Conservation (phyloP, 208 protist species). For the Leptomonas seymouri region DNA sequence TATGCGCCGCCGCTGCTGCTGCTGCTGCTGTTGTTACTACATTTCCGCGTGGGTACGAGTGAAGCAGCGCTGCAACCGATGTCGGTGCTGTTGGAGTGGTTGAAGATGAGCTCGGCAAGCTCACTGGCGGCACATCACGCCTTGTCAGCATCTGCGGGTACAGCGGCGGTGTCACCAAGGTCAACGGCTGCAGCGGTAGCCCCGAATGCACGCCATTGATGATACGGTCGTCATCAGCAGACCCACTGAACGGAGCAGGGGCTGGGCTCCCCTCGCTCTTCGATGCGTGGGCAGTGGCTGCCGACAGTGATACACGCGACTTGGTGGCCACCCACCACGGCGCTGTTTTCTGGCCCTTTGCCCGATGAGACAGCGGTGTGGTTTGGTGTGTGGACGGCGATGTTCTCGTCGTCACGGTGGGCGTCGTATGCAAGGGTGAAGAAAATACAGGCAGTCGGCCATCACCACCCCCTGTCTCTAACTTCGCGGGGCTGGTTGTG, state of each 20-base stretch:
- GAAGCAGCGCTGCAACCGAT: too few species aligned
- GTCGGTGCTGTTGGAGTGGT: not conserved
- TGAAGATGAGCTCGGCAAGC: not conserved
- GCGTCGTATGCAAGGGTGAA: too few species aligned
- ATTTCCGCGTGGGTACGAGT: too few species aligned
- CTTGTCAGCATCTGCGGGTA: not conserved
- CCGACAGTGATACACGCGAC: not conserved
- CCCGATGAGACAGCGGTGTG: not conserved
- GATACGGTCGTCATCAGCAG: not conserved
- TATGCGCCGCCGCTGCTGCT: not conserved
- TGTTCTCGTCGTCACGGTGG: not conserved
- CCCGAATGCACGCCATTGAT: not conserved
- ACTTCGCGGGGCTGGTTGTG: not conserved
- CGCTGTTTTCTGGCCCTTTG: not conserved
- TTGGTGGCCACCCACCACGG: not conserved
- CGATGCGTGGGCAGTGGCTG: not conserved
- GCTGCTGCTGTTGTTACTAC: not conserved
- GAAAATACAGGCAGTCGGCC: not conserved
- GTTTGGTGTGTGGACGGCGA: not conserved
- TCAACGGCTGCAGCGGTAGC: too few species aligned
- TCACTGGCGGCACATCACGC: not conserved
- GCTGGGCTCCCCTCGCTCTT: not conserved
- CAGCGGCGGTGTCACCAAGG: constrained; percentile 10
- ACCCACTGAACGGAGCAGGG: not conserved
- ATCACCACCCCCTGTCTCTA: not conserved